phyloP scores from a whole-genome alignment of 352 stramenopile species.

The Phytophthora aleatoria region DNA sequence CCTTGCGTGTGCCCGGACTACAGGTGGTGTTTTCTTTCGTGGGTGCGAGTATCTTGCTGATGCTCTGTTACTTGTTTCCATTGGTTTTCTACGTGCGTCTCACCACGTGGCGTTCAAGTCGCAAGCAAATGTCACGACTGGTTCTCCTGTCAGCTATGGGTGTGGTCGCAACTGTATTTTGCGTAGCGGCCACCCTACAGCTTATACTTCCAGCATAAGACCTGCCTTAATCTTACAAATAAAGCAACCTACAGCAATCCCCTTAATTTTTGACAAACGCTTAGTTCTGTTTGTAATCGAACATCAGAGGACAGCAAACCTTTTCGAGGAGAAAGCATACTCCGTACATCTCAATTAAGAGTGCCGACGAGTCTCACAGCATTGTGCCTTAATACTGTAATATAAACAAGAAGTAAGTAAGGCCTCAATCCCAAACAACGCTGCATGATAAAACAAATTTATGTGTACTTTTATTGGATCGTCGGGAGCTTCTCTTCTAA shows the following conservation, averaged over 20 bases:
- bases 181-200: conserved; percentile 59
- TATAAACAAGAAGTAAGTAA: no score
- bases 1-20: conserved; percentile 58
- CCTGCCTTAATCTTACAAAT: background rate
- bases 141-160: conserved; percentile 34
- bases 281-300: no score
- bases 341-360: no score
- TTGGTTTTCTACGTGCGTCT: conserved; percentile 62
- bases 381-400: no score
- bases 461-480: conserved; percentile 25
- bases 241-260: background rate
- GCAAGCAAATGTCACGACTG: conserved; percentile 33
- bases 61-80: conserved; percentile 78
- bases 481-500: conserved; percentile 11
- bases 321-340: background rate
- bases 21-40: conserved; percentile 83
- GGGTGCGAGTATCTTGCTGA: conserved; percentile 69
- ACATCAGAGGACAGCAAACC: no score
- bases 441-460: background rate
- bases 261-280: no score
- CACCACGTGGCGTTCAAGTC: conserved; percentile 44
- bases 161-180: conserved; percentile 55
- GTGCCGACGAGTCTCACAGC: no score
- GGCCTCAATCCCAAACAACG: no score
- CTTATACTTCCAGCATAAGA: conserved; percentile 31